These are phyloP conservation scores for Botrytis hyacinthi DNA, from an alignment of 2,329 filamentous ascomycete genomes.

Conservation along the genomic window DNA sequence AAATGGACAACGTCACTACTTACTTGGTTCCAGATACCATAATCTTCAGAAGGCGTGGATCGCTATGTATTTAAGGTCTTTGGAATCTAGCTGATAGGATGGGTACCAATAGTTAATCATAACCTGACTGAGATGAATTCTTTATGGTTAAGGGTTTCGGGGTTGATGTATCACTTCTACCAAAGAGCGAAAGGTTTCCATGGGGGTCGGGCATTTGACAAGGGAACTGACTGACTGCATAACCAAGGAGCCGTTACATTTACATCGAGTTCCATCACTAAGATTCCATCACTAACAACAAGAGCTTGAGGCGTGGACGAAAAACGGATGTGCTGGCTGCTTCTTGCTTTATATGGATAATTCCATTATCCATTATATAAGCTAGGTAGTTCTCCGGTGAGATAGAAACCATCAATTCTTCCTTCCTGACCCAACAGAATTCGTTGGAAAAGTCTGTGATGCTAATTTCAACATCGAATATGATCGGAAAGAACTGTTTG, in stretches of 20 bases:
- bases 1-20: background rate
- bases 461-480: background rate
- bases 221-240: background rate
- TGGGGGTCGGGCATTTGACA: background rate
- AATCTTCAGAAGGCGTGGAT: background rate
- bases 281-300: background rate
- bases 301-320: background rate
- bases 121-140: accelerated
- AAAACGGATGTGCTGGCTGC: background rate
- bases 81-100: background rate
- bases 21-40: background rate
- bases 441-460: background rate
- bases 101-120: background rate
- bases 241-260: background rate
- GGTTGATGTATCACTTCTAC: background rate
- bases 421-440: background rate
- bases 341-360: background rate
- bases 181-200: background rate
- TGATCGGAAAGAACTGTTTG: background rate
- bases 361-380: background rate
- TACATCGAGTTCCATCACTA: background rate
- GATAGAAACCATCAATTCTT: background rate
- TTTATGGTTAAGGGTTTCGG: background rate
- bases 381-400: background rate
- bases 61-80: background rate